phyloP scores from a whole-genome alignment of 345 rosid genomes.

The Erucastrum elatum region DNA sequence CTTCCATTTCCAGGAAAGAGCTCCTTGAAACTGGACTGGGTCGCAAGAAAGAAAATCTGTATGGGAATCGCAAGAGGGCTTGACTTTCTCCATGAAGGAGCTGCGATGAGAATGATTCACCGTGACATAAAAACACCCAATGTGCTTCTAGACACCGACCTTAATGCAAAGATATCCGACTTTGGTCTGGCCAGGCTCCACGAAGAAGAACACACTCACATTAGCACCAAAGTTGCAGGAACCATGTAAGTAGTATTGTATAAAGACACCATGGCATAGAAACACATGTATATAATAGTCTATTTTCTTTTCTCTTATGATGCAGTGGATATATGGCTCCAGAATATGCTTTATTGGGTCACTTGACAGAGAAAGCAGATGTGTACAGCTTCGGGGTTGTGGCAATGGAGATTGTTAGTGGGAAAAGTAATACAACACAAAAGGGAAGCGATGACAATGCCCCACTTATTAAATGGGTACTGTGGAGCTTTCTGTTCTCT shows the following conservation, averaged over 20 bases:
- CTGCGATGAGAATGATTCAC: slow-evolving; percentile 55
- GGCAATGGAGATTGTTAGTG: no score
- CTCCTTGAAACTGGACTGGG: slow-evolving; percentile 46
- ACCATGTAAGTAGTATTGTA: slow-evolving; percentile 45
- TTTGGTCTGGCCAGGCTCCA: slow-evolving; percentile 64
- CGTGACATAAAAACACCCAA: slow-evolving; percentile 66
- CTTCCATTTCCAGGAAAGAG: not conserved
- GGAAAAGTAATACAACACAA: no score
- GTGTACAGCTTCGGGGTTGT: no score
- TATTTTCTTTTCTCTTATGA: no score
- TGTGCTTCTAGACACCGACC: slow-evolving; percentile 48
- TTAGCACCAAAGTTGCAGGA: slow-evolving; percentile 63
- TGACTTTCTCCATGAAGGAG: slow-evolving; percentile 58
- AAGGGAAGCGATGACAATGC: no score
- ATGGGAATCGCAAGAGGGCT: slow-evolving; percentile 63
- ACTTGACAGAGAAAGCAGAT: no score
- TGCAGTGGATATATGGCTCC: slow-evolving; percentile 48
- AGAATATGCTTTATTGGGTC: slow-evolving; percentile 45
- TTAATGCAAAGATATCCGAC: slow-evolving; percentile 65
- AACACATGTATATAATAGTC: no score
- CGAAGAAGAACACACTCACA: slow-evolving; percentile 52
- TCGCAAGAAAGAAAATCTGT: slow-evolving; percentile 49
- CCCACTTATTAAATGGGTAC: no score
- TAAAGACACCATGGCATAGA: no score
- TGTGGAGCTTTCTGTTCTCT: no score